Evolutionary conservation across 2,329 filamentous ascomycete genomes (phyloP).

Genomic region (Phaeosphaeria sp.): DNA sequence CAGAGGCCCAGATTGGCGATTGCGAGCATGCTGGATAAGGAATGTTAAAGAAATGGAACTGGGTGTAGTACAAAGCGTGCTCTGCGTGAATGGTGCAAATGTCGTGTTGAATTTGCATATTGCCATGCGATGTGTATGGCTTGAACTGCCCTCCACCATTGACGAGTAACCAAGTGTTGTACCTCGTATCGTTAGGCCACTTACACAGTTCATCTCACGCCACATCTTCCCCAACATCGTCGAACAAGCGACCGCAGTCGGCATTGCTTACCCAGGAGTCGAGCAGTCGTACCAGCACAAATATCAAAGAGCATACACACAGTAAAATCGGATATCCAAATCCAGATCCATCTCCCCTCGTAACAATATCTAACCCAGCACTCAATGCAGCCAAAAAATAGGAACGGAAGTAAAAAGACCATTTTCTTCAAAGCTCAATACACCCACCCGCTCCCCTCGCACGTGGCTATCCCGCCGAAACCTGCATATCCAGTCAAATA

Average conservation of each 20-base stretch:
- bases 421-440: too few relatives aligned
- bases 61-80: not conserved
- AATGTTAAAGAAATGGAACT: slow-evolving; percentile 5
- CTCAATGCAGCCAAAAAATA: too few relatives aligned
- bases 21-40: slow-evolving; percentile 11
- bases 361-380: too few relatives aligned
- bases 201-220: not conserved
- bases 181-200: not conserved
- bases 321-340: too few relatives aligned
- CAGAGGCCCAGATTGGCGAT: slow-evolving; percentile 1
- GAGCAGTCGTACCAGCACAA: not conserved
- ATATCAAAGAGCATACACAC: not conserved
- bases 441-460: too few relatives aligned
- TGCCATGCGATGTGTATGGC: too few relatives aligned
- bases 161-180: slow-evolving; percentile 2
- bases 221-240: not conserved
- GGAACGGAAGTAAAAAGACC: too few relatives aligned
- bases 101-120: not conserved
- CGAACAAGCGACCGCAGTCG: not conserved
- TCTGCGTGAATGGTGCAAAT: not conserved
- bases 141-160: too few relatives aligned
- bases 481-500: too few relatives aligned
- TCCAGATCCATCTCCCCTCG: too few relatives aligned
- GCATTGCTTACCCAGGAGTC: not conserved
- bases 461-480: too few relatives aligned